A percentile compares a stretch with the other conserved stretches of the same genome.
Conservation (phyloP, 805 yeast genomes). For the Blastobotrys muscicola region DNA sequence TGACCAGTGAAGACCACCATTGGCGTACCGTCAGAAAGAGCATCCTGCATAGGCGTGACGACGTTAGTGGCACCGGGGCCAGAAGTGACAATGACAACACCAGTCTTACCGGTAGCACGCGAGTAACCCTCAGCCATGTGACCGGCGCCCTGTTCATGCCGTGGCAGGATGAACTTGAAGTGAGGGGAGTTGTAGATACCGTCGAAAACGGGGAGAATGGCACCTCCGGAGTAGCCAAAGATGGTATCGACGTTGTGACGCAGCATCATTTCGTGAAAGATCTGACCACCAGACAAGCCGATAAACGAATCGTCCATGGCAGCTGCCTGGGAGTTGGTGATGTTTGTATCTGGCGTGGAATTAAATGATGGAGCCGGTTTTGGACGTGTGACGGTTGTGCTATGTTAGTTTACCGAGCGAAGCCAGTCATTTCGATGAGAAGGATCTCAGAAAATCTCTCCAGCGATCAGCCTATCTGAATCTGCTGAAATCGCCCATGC, state of each 20-base stretch:
- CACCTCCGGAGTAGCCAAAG: conserved; percentile 98
- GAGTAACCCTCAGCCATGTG: conserved; percentile 99
- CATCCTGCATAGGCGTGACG: conserved; percentile 97
- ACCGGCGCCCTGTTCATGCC: conserved; percentile 99
- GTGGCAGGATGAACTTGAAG: conserved; percentile 84
- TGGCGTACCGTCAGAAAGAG: conserved; percentile 94
- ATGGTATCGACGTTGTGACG: conserved; percentile 93
- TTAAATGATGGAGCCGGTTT: conserved; percentile 31
- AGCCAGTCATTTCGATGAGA: no score
- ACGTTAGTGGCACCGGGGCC: conserved; percentile 99
- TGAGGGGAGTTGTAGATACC: conserved; percentile 88
- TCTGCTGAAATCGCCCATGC: no score
- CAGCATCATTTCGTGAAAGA: conserved; percentile 97
- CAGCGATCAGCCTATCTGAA: no score
- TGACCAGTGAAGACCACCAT: conserved; percentile 95
- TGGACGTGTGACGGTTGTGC: conserved; percentile 18
- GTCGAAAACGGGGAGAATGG: conserved; percentile 94
- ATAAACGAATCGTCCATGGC: conserved; percentile 61
- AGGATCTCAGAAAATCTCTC: no score
- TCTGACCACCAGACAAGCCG: conserved; percentile 97
- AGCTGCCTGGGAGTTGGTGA: conserved; percentile 6
- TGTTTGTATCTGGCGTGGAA: conserved; percentile 4
- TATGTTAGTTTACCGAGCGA: no score
- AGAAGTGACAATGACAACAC: conserved; percentile 96
- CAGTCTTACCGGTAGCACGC: conserved; percentile 90